These are phyloP conservation scores for Emiliania huxleyi DNA, from an alignment of 78 protist species.

Conservation along the genomic window DNA sequence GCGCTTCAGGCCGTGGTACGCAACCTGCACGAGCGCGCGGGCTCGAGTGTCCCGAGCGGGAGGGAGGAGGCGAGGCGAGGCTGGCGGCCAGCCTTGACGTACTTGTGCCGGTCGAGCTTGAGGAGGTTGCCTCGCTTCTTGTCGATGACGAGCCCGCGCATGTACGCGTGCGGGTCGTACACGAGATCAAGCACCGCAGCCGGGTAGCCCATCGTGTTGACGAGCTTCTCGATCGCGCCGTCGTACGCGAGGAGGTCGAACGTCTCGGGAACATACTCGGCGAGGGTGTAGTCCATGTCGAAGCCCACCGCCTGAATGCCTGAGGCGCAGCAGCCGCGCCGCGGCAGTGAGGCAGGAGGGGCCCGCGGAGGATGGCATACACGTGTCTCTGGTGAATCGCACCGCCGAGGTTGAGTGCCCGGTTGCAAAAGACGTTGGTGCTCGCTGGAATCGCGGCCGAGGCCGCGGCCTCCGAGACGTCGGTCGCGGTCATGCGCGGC, in stretches of 20 bases:
- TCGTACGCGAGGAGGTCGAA: slow-evolving; percentile 42
- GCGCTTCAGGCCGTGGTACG: slow-evolving; percentile 30
- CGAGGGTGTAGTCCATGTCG: slow-evolving; percentile 63
- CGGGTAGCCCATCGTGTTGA: slow-evolving; percentile 5
- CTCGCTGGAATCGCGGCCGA: no score
- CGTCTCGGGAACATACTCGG: slow-evolving; percentile 40
- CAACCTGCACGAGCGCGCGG: slow-evolving; percentile 27
- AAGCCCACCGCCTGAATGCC: slow-evolving; percentile 42
- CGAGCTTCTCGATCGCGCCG: slow-evolving; percentile 40
- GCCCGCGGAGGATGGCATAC: no score
- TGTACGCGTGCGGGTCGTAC: slow-evolving; percentile 33
- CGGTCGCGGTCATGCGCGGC: no score
- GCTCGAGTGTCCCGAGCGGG: no score
- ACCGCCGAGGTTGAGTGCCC: no score
- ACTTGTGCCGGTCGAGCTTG: slow-evolving; percentile 57
- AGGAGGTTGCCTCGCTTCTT: slow-evolving; percentile 43
- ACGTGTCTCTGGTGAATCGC: no score
- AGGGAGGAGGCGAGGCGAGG: no score
- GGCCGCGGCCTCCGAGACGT: no score
- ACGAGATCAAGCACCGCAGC: neutral
- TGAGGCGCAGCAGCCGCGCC: no score
- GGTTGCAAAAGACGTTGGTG: no score
- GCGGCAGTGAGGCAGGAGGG: no score
- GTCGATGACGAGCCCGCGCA: slow-evolving; percentile 58
- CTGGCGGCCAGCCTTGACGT: slow-evolving; percentile 54